A percentile compares a stretch with the other conserved stretches of the same genome.
phyloP scores from a whole-genome alignment of 2,329 filamentous ascomycete genomes.

The Bipolaris zeicola region DNA sequence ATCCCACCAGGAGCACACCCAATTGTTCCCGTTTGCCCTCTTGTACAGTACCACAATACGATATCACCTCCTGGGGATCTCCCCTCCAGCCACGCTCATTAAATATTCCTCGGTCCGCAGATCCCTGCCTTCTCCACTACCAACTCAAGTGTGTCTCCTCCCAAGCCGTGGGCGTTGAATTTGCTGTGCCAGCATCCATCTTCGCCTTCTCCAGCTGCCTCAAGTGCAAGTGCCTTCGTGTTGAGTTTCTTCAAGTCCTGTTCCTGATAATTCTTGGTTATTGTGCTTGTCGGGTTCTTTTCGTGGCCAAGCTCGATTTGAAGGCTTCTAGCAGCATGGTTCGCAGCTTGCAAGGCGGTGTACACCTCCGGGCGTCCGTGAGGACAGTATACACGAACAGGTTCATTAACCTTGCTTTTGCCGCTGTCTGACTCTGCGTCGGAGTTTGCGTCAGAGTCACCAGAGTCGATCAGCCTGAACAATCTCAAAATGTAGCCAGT shows the following conservation, averaged over 20 bases:
- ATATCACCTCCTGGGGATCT: too few relatives aligned
- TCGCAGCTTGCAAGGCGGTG: slow-evolving; percentile 30
- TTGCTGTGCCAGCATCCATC: slow-evolving; percentile 29
- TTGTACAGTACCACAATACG: not conserved
- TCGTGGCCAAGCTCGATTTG: slow-evolving; percentile 35
- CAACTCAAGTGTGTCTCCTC: slow-evolving; percentile 30
- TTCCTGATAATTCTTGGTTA: slow-evolving; percentile 23
- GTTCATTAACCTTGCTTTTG: not conserved
- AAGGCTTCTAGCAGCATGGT: slow-evolving; percentile 31
- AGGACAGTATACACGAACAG: slow-evolving; percentile 15
- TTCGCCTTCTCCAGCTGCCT: slow-evolving; percentile 1
- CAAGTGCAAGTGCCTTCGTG: slow-evolving; percentile 18
- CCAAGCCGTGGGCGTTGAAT: slow-evolving; percentile 29
- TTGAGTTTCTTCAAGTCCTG: slow-evolving; percentile 20
- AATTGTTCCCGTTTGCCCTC: not conserved
- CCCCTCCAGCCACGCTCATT: not conserved
- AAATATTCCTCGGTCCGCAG: slow-evolving; percentile 39
- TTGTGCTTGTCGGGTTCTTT: slow-evolving; percentile 5
- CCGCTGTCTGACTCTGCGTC: not conserved
- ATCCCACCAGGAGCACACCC: not conserved
- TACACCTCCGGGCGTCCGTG: slow-evolving; percentile 27
- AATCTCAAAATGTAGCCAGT: slow-evolving; percentile 32
- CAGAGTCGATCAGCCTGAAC: slow-evolving; percentile 20
- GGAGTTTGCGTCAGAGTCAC: not conserved
- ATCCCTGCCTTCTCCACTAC: slow-evolving; percentile 26